Evolutionary conservation across 305 asterid genomes (phyloP).

Genomic region (Withania somnifera): DNA sequence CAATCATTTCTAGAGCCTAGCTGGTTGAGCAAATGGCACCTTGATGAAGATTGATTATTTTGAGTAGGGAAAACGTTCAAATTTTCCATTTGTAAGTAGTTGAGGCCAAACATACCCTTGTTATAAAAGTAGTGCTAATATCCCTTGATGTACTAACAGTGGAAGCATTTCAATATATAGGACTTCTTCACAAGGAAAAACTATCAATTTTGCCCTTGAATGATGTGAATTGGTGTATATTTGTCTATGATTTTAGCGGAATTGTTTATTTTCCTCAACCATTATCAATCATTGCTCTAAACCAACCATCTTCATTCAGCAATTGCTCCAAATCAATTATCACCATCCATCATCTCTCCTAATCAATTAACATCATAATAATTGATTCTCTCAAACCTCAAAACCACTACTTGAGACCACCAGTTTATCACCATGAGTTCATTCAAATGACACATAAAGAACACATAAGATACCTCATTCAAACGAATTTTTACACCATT

Average conservation of each 20-base stretch:
- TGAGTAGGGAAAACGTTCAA: neutral
- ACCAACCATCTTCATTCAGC: neutral
- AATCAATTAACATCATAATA: neutral
- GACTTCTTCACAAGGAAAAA: neutral
- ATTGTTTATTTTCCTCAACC: neutral
- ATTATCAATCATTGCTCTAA: neutral
- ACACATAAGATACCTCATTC: neutral
- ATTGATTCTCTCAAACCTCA: neutral
- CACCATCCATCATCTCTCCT: neutral
- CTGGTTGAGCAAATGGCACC: neutral
- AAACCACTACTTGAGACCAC: neutral
- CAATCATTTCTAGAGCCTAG: neutral
- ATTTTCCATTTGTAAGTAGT: neutral
- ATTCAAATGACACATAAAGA: neutral
- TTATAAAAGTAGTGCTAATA: neutral
- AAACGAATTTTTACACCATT: neutral
- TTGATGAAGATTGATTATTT: neutral
- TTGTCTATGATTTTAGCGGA: neutral
- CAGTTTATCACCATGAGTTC: neutral
- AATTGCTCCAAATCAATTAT: neutral
- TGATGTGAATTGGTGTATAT: neutral
- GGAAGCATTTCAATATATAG: neutral
- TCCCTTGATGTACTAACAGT: neutral
- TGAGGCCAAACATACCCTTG: neutral
- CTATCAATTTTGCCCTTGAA: neutral